Percentiles rank a stretch among this genome's conserved stretches.
phyloP scores from a whole-genome alignment of 331 rosid species.

The Acacia concinna region DNA sequence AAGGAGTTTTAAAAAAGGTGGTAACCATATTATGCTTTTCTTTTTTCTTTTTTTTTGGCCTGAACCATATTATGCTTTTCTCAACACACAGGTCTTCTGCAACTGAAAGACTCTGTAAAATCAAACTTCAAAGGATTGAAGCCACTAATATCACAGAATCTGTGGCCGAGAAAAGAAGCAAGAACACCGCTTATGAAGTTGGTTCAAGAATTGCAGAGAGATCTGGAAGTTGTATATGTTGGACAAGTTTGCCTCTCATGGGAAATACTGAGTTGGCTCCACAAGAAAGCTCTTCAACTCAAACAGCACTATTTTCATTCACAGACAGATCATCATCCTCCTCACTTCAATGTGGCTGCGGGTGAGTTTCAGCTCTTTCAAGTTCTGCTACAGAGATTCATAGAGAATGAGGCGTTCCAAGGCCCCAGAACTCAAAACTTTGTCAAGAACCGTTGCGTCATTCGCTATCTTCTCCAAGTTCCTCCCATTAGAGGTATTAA shows the following conservation, averaged over 20 bases:
- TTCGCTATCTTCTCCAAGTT: slow-evolving; percentile 68
- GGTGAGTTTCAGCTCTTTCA: slow-evolving; percentile 81
- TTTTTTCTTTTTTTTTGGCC: too few relatives aligned
- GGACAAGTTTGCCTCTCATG: slow-evolving; percentile 92
- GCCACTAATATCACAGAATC: slow-evolving; percentile 52
- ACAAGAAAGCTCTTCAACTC: slow-evolving; percentile 55
- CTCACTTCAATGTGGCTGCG: slow-evolving; percentile 57
- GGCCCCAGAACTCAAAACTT: slow-evolving; percentile 72
- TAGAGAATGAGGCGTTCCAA: slow-evolving; percentile 75
- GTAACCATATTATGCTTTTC: background rate
- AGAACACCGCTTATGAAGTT: slow-evolving; percentile 38
- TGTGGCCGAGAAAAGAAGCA: slow-evolving; percentile 53
- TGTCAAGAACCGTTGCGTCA: slow-evolving; percentile 72
- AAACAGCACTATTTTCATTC: slow-evolving; percentile 30
- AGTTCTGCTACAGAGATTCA: slow-evolving; percentile 73
- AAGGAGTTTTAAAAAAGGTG: background rate
- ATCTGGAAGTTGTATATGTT: slow-evolving; percentile 79
- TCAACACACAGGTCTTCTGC: slow-evolving; percentile 57
- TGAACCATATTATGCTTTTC: background rate
- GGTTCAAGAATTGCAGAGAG: slow-evolving; percentile 52
- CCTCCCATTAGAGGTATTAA: slow-evolving; percentile 67
- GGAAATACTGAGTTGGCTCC: slow-evolving; percentile 88
- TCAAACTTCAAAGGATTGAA: slow-evolving; percentile 40
- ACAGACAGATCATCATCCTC: background rate
- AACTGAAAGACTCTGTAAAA: slow-evolving; percentile 58